Evolutionary conservation across 495 filamentous ascomycete species (phyloP).

Genomic region (Usnea hakonensis): DNA sequence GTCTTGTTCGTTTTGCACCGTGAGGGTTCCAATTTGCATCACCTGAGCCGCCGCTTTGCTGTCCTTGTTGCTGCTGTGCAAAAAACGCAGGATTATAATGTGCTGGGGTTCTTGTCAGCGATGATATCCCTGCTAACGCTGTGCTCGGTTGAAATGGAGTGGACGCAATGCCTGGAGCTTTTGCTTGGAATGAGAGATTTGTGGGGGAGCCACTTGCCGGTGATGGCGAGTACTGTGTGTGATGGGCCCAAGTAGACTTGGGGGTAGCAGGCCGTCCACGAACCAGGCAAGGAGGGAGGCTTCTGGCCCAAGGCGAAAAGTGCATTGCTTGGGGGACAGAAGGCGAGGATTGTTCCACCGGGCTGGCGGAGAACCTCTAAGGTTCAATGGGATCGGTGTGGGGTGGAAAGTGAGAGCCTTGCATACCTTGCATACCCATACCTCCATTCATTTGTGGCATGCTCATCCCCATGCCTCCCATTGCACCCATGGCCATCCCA

Average conservation of each 20-base stretch:
- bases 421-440: constrained; percentile 57
- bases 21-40: constrained; percentile 76
- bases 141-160: constrained; percentile 2
- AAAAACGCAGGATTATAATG: constrained; percentile 83
- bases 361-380: constrained; percentile 1
- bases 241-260: constrained; percentile 4
- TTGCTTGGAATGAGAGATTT: neutral
- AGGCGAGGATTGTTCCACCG: constrained; percentile 4
- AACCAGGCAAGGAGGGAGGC: neutral
- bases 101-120: constrained; percentile 39
- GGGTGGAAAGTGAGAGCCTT: constrained; percentile 20
- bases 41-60: constrained; percentile 33
- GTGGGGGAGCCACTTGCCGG: neutral
- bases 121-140: constrained; percentile 15
- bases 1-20: constrained; percentile 69
- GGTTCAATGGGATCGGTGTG: neutral
- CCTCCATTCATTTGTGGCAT: constrained; percentile 54
- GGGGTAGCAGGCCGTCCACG: neutral
- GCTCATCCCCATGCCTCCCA: constrained; percentile 56
- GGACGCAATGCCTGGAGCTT: neutral
- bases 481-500: constrained; percentile 35
- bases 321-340: neutral
- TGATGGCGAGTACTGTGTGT: constrained; percentile 10
- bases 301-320: neutral
- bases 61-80: constrained; percentile 43